These are phyloP conservation scores for Pleurozium schreberi DNA, from an alignment of 225 moss, liverwort and hornwort species.

Conservation along the genomic window DNA sequence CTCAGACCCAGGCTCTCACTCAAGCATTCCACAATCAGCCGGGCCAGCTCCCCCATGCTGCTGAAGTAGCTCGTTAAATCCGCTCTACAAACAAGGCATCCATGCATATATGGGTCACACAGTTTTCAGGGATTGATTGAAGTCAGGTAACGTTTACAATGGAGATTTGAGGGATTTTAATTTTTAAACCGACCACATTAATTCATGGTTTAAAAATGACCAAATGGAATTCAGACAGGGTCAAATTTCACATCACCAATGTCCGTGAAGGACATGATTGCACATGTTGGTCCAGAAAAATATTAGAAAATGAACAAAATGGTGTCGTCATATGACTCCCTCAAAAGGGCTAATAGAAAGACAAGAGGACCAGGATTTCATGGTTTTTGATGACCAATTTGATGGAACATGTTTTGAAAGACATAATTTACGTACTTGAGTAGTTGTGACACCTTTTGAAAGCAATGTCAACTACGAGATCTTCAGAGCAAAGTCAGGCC, in stretches of 20 bases:
- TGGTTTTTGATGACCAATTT: neutral
- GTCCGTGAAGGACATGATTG: neutral
- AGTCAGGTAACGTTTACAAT: neutral
- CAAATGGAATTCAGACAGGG: neutral
- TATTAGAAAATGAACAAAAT: neutral
- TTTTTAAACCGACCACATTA: neutral
- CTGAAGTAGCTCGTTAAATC: neutral
- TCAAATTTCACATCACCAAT: neutral
- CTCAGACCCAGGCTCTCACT: constrained; percentile 3
- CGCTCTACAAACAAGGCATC: neutral
- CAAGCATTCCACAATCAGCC: constrained; percentile 3
- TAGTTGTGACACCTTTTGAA: neutral
- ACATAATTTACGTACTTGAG: neutral
- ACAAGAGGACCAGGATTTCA: neutral
- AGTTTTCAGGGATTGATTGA: too few species aligned
- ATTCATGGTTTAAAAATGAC: neutral
- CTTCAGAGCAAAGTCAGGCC: neutral
- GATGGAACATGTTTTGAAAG: neutral
- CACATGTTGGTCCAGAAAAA: neutral
- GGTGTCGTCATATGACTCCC: neutral
- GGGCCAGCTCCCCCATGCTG: neutral
- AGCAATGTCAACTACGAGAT: neutral
- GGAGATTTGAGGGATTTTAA: neutral
- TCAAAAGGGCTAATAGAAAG: neutral
- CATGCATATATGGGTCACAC: neutral